Base-by-base conservation (phyloP, 371 early-diverging fungal species). In the Mucor circinelloides region DNA sequence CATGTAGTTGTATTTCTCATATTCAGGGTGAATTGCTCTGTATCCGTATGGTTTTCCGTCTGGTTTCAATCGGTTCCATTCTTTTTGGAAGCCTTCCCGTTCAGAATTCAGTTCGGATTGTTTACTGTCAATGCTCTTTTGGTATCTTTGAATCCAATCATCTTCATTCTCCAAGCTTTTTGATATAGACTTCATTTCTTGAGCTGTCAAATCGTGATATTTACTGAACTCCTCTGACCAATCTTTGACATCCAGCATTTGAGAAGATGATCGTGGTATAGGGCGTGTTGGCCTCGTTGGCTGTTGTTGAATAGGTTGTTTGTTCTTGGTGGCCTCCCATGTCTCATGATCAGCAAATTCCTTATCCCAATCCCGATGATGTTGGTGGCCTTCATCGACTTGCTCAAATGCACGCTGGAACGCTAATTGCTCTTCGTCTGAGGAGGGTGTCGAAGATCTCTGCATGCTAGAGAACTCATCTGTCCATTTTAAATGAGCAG, bases 331-430 rank as follows among this genome's bases (percentile, higher is more conserved):
- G 34, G 75, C 63, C 32, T 81, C 84, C 87, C 84, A 87, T 13
- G 66, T 54, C 59, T 82, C 78, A 68, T 85, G 83, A 31, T 74
- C 69, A 6, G 77, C 78, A 73, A 85, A 85, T 52, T 86, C 85
- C 42, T 82, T 70, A 34, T 83, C 85, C 86, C 86, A 85, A 52
- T 78, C 73, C 65, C 8, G 69, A 64, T 42, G 44, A 15, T 30
- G 42, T 34, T 27, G 15, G 9, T 4, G 9, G 6, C 76, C 82
- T 80, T 73, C 67, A 19, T 56, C 63, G 19, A 90, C 90, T 38
- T 85, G 79, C 50, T 91, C 86, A 78, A 93, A 93, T 8, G 93
- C 92, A 19, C 71, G 66, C 60, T 93, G 91, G 65, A 94, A 90
- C 3, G 90, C 93, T 2, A 80, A 78, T 15, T 74, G 70, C 50